phyloP scores from a whole-genome alignment of 1,284 basidiomycete genomes.

The Ganoderma multipileum region DNA sequence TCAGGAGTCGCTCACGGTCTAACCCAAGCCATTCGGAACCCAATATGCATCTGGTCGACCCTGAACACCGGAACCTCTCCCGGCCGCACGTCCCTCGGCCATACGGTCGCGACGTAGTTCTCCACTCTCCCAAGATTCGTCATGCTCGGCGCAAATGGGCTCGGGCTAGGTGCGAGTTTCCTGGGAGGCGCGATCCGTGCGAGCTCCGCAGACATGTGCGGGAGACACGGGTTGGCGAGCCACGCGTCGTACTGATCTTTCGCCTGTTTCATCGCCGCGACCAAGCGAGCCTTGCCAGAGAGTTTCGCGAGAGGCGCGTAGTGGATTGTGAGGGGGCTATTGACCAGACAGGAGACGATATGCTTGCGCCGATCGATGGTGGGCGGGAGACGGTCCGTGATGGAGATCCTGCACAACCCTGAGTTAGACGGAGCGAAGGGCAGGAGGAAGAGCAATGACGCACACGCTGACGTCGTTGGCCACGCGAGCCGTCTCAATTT shows the following conservation, averaged over 20 bases:
- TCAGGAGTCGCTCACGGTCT: neutral
- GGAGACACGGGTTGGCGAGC: neutral
- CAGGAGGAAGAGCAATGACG: neutral
- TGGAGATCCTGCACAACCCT: neutral
- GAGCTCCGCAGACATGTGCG: slow-evolving; percentile 1
- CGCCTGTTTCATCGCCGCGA: slow-evolving; percentile 1
- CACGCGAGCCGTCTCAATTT: neutral
- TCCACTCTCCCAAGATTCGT: neutral
- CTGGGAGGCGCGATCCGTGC: neutral
- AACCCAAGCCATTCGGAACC: neutral
- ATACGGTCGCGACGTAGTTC: neutral
- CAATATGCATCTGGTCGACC: slow-evolving; percentile 4
- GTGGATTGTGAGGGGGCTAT: neutral
- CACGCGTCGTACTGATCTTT: slow-evolving; percentile 3
- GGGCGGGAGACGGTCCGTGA: neutral
- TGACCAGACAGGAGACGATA: neutral
- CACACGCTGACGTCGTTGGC: neutral
- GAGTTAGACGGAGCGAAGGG: neutral
- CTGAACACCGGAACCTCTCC: neutral
- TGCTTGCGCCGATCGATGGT: slow-evolving; percentile 1
- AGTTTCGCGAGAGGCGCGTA: neutral
- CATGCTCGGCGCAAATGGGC: neutral
- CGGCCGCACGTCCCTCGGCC: neutral
- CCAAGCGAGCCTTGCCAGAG: neutral
- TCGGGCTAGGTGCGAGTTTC: neutral